phyloP scores from a whole-genome alignment of 2,329 filamentous ascomycete genomes.

The Xenosphaeropsis pyriputrescens region DNA sequence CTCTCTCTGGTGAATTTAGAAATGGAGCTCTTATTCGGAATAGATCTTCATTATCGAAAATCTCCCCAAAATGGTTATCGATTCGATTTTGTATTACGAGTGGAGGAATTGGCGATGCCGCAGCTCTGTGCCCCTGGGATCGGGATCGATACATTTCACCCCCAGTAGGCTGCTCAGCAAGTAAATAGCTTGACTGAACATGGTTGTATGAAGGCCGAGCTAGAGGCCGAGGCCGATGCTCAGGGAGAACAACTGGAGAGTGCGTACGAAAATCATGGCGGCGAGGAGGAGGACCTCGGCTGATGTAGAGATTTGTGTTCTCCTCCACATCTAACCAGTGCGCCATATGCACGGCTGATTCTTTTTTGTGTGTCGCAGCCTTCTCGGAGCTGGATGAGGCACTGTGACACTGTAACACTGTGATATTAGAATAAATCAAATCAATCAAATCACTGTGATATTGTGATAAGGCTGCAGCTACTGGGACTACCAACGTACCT shows the following conservation, averaged over 20 bases:
- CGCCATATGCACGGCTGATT: no score
- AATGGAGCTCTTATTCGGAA: background rate
- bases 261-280: background rate
- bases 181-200: background rate
- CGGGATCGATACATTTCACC: background rate
- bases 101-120: background rate
- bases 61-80: background rate
- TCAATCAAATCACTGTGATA: no score
- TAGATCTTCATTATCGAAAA: background rate
- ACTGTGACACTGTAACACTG: no score
- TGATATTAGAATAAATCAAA: no score
- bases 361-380: no score
- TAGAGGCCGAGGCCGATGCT: background rate
- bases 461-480: no score
- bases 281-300: background rate
- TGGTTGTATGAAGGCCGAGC: background rate
- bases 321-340: background rate
- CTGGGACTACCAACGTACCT: no score
- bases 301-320: background rate
- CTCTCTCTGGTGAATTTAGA: background rate
- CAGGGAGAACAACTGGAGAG: background rate
- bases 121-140: background rate
- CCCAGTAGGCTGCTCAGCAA: background rate
- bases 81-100: slow-evolving; percentile 1
- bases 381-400: no score